These are phyloP conservation scores for Hysterangium stoloniferum DNA, from an alignment of 768 basidiomycete genomes.

Conservation along the genomic window DNA sequence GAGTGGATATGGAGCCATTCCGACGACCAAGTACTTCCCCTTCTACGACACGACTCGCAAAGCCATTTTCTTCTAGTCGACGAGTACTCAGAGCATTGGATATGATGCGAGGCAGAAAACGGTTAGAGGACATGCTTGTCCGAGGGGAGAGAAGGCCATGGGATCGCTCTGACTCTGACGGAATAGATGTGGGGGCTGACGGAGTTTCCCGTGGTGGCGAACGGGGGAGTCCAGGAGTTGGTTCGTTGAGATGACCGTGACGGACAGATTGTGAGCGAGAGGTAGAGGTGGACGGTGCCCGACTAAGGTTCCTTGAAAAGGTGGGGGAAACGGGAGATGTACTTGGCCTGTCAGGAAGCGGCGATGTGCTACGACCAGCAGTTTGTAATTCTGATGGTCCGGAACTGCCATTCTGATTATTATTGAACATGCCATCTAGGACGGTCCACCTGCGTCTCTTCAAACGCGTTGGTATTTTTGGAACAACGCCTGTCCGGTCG, in stretches of 20 bases:
- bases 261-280: conserved; percentile 14
- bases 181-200: neutral
- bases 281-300: conserved; percentile 19
- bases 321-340: too few species aligned
- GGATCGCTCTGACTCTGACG: conserved; percentile 1
- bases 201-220: neutral
- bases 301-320: conserved; percentile 17
- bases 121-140: conserved; percentile 15
- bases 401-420: neutral
- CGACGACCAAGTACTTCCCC: neutral
- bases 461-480: conserved; percentile 14
- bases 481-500: neutral
- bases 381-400: conserved; percentile 17
- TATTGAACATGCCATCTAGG: conserved; percentile 40
- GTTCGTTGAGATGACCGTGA: conserved; percentile 25
- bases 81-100: conserved; percentile 54
- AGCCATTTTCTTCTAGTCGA: conserved; percentile 46
- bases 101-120: conserved; percentile 67
- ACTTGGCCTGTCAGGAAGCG: too few species aligned
- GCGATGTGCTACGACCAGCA: conserved; percentile 16
- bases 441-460: conserved; percentile 62
- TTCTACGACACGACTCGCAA: neutral
- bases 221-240: conserved; percentile 20
- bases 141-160: neutral
- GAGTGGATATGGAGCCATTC: neutral